A percentile compares a stretch with the other conserved stretches of the same genome.
phyloP scores from a whole-genome alignment of 1,284 basidiomycete species.

The Tranzscheliella williamsii region DNA sequence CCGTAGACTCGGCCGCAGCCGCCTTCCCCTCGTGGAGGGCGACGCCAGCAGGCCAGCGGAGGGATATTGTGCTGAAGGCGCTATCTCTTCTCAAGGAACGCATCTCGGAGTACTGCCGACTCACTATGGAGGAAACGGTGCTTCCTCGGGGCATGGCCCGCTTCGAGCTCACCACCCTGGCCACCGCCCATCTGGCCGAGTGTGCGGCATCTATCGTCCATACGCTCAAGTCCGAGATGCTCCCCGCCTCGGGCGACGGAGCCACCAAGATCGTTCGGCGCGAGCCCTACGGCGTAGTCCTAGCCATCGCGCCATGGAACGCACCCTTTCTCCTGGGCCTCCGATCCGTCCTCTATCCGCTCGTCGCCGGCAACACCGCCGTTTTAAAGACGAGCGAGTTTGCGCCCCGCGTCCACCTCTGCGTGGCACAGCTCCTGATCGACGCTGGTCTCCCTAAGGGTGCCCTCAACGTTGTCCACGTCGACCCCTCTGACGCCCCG shows the following conservation, averaged over 20 bases:
- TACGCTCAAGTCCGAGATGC: slow-evolving; percentile 28
- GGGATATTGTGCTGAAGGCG: slow-evolving; percentile 39
- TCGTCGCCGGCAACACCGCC: slow-evolving; percentile 71
- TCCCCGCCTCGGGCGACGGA: slow-evolving; percentile 23
- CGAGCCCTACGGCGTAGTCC: slow-evolving; percentile 39
- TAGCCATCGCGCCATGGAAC: slow-evolving; percentile 53
- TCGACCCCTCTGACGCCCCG: slow-evolving; percentile 65
- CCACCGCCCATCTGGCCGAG: slow-evolving; percentile 13
- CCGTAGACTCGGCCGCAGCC: slow-evolving; percentile 11
- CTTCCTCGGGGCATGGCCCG: slow-evolving; percentile 35
- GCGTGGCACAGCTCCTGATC: slow-evolving; percentile 64
- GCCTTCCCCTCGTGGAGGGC: slow-evolving; percentile 35
- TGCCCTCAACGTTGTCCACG: slow-evolving; percentile 69
- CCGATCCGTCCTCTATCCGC: slow-evolving; percentile 66
- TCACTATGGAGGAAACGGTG: slow-evolving; percentile 34
- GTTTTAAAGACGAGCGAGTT: slow-evolving; percentile 69
- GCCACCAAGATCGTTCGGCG: slow-evolving; percentile 33
- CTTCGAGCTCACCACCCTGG: slow-evolving; percentile 36
- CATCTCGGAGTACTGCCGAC: slow-evolving; percentile 19
- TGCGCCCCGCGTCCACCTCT: slow-evolving; percentile 66
- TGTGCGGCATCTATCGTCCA: slow-evolving; percentile 17
- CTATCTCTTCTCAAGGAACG: slow-evolving; percentile 18
- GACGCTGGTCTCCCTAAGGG: slow-evolving; percentile 70
- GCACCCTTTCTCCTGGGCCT: slow-evolving; percentile 55
- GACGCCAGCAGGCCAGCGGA: slow-evolving; percentile 23